Evolutionary conservation across 495 filamentous ascomycete species (phyloP), one percentile per base, ranked within the genome.

Genomic region (Penicillium alfredii): DNA sequence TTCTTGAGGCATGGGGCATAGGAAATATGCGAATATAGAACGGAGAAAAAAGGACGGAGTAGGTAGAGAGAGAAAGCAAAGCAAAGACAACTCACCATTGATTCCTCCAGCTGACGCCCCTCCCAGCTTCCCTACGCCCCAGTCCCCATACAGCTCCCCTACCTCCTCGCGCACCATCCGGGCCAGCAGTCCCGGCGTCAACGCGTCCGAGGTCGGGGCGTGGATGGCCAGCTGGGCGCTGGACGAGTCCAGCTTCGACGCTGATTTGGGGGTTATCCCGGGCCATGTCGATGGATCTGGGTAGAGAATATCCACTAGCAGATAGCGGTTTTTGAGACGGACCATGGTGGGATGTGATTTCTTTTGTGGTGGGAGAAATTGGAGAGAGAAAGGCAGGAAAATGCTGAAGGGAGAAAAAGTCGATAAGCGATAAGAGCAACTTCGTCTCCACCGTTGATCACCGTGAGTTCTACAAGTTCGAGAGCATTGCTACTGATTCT

Each of bases 241-340:
- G 51, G 38, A 27, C n/a, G n/a, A n/a, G n/a, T n/a, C n/a, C n/a
- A n/a, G n/a, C n/a, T n/a, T n/a, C n/a, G 53, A 52, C 12, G 37
- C 1, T 47, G 28, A 12, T 46, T 38, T 19, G 37, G 32, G 6
- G 38, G 17, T 24, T 37, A 44, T 34, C 0, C 46, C 38, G 8
- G 56, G 60, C 39, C 54, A 59, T 37, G 63, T 63, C 25, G 58
- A 58, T 18, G 66, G 56, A 9, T 80, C 73, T 9, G 89, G 86
- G 60, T 96, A 96, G 39, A 96, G 75, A 51, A 96, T 88, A 58
- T 88, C 81, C 34, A 96, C 73, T 19, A 97, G 77, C 24, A 98
- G 80, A 56, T 98, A 98, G 40, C 92, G 84, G 60, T 92, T 77
- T 68, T 98, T 98, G 45, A 95, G 68, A 53, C 92, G 87, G 42